Percentiles rank a stretch among this genome's conserved stretches.
Evolutionary conservation across 192 early-diverging fungal species (phyloP).

Genomic region (Backusella liffmaniae): DNA sequence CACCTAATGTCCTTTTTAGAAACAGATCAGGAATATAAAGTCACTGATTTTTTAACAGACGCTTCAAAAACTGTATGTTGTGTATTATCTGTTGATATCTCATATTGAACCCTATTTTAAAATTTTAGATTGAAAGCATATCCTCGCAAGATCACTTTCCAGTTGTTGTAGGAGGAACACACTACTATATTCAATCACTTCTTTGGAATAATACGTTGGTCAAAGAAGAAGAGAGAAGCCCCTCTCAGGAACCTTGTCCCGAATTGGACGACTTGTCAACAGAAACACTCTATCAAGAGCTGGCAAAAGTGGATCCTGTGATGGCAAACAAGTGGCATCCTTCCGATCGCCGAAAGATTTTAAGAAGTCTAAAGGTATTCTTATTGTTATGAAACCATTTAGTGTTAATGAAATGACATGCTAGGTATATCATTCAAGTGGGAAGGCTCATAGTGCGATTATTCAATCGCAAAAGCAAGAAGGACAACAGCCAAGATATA

Average conservation of each 20-base stretch:
- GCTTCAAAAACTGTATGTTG: constrained; percentile 59
- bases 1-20: constrained; percentile 84
- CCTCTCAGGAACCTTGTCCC: constrained; percentile 9
- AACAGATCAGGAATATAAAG: constrained; percentile 76
- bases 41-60: constrained; percentile 82
- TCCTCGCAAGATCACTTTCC: constrained; percentile 69
- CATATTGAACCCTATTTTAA: background rate
- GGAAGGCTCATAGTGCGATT: constrained; percentile 71
- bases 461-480: constrained; percentile 65
- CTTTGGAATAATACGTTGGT: constrained; percentile 77
- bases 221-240: constrained; percentile 26
- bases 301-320: constrained; percentile 72
- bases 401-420: background rate
- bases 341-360: constrained; percentile 83
- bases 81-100: background rate
- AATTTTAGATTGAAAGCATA: constrained; percentile 70
- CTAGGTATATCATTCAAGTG: constrained; percentile 68
- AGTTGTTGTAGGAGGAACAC: constrained; percentile 93
- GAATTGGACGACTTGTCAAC: constrained; percentile 42
- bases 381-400: background rate
- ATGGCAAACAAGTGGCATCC: constrained; percentile 93
- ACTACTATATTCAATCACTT: constrained; percentile 94
- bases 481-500: constrained; percentile 39
- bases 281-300: constrained; percentile 59
- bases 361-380: constrained; percentile 78